A percentile compares a stretch with the other conserved stretches of the same genome.
These are phyloP conservation scores for Alternaria ventricosa DNA, from an alignment of 2,329 filamentous ascomycete species.

Conservation along the genomic window DNA sequence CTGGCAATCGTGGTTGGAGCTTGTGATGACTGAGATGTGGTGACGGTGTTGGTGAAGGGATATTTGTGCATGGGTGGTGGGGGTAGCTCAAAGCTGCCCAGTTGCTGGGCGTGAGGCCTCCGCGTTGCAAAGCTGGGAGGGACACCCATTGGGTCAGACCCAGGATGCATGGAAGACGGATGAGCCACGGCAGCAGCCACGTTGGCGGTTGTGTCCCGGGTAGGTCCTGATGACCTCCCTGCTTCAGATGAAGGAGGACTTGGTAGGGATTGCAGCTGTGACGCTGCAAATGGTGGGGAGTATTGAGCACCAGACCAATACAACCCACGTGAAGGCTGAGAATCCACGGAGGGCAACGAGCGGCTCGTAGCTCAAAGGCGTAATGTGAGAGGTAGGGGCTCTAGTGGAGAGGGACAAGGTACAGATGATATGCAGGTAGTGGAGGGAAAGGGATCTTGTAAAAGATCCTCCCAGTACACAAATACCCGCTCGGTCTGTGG, in stretches of 20 bases:
- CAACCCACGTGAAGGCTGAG: slow-evolving; percentile 55
- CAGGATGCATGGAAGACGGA: slow-evolving; percentile 67
- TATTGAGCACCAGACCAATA: slow-evolving; percentile 55
- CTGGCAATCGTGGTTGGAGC: slow-evolving; percentile 57
- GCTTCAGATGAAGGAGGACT: slow-evolving; percentile 50
- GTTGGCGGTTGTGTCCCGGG: slow-evolving; percentile 58
- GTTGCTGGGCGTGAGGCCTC: slow-evolving; percentile 70
- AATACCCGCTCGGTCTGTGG: slow-evolving; percentile 33
- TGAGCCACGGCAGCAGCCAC: slow-evolving; percentile 69
- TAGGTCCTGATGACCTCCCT: slow-evolving; percentile 52
- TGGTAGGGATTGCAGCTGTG: slow-evolving; percentile 49
- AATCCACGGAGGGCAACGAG: slow-evolving; percentile 58
- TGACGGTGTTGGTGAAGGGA: slow-evolving; percentile 49
- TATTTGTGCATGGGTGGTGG: slow-evolving; percentile 67
- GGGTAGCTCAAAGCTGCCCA: slow-evolving; percentile 71
- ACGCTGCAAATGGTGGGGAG: slow-evolving; percentile 46
- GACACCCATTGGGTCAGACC: slow-evolving; percentile 65
- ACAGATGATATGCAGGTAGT: slow-evolving; percentile 42
- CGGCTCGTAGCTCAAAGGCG: slow-evolving; percentile 39
- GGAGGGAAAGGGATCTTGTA: slow-evolving; percentile 41
- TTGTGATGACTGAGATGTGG: slow-evolving; percentile 55
- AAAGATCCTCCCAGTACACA: slow-evolving; percentile 38
- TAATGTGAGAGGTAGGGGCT: slow-evolving; percentile 34
- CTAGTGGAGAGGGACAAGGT: slow-evolving; percentile 43
- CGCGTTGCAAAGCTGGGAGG: slow-evolving; percentile 73